Conservation (phyloP, 1,284 basidiomycete species). For the Cystobasidiaceae sp. region DNA sequence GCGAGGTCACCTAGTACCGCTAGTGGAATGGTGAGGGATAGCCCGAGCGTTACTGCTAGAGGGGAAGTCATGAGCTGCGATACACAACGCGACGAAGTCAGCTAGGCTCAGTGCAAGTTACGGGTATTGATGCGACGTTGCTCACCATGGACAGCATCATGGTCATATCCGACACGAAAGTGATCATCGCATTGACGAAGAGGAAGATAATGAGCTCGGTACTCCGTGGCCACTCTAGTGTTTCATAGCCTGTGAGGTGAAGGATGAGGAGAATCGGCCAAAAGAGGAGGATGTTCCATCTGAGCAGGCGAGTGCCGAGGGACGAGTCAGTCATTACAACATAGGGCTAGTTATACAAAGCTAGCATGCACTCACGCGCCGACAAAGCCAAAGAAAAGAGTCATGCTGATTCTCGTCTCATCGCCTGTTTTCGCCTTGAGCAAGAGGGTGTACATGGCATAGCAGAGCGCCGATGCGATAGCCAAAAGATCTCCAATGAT, state of each 20-base stretch:
- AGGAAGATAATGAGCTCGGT: constrained; percentile 61
- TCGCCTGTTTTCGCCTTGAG: constrained; percentile 69
- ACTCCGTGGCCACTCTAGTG: constrained; percentile 66
- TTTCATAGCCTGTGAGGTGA: constrained; percentile 69
- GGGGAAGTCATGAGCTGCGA: constrained; percentile 80
- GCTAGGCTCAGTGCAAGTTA: background rate
- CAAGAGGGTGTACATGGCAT: constrained; percentile 85
- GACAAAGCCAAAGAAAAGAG: constrained; percentile 71
- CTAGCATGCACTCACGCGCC: constrained; percentile 12
- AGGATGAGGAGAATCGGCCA: constrained; percentile 80
- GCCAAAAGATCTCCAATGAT: constrained; percentile 73
- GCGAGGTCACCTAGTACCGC: constrained; percentile 75
- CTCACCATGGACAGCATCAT: constrained; percentile 51
- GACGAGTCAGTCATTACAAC: constrained; percentile 42
- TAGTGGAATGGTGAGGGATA: constrained; percentile 90
- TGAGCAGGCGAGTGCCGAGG: constrained; percentile 88
- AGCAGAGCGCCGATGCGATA: constrained; percentile 74
- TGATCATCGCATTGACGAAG: constrained; percentile 58
- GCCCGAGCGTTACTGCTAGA: constrained; percentile 78
- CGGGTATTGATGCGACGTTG: constrained; percentile 50
- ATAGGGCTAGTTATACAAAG: constrained; percentile 36
- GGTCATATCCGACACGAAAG: constrained; percentile 42
- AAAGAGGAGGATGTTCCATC: constrained; percentile 75
- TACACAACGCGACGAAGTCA: background rate
- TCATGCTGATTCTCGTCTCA: constrained; percentile 81